These are phyloP conservation scores for Phyllosticta citribraziliensis DNA, from an alignment of 2,329 filamentous ascomycete species.

Conservation along the genomic window DNA sequence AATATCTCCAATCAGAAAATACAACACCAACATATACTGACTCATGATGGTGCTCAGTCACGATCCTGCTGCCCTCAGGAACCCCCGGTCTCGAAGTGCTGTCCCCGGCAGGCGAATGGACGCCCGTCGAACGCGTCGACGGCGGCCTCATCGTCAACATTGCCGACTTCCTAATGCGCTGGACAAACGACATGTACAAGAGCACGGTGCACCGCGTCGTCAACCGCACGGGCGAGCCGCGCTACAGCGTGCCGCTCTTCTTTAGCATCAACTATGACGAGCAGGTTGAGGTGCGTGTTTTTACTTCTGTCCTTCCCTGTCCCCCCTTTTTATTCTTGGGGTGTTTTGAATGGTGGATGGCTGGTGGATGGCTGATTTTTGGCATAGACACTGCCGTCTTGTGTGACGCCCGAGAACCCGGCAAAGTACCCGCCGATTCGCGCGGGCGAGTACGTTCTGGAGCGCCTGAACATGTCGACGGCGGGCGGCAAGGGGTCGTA, in stretches of 20 bases:
- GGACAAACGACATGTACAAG: conserved; percentile 41
- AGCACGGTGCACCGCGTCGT: conserved; percentile 42
- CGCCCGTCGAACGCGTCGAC: conserved; percentile 27
- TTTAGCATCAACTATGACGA: conserved; percentile 35
- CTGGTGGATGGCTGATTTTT: no score
- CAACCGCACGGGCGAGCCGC: conserved; percentile 29
- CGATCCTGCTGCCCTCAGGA: conserved; percentile 20
- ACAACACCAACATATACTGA: no score
- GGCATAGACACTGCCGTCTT: conserved; percentile 25
- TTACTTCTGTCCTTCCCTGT: not conserved
- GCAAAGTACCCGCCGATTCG: conserved; percentile 26
- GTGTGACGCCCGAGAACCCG: conserved; percentile 23
- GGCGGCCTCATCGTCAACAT: conserved; percentile 44
- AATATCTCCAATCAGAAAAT: no score
- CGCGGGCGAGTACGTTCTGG: conserved; percentile 32
- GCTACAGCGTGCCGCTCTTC: conserved; percentile 40
- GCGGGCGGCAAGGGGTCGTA: conserved; percentile 22
- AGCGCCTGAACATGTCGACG: conserved; percentile 24
- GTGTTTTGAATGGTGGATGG: not conserved
- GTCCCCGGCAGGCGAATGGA: conserved; percentile 22
- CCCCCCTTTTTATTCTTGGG: not conserved
- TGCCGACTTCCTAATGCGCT: conserved; percentile 42
- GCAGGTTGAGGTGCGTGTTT: conserved; percentile 21
- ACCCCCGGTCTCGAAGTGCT: conserved; percentile 26
- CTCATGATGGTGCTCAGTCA: conserved; percentile 15